Conservation (phyloP, 2,329 filamentous ascomycete genomes). For the Clonostachys sp. region DNA sequence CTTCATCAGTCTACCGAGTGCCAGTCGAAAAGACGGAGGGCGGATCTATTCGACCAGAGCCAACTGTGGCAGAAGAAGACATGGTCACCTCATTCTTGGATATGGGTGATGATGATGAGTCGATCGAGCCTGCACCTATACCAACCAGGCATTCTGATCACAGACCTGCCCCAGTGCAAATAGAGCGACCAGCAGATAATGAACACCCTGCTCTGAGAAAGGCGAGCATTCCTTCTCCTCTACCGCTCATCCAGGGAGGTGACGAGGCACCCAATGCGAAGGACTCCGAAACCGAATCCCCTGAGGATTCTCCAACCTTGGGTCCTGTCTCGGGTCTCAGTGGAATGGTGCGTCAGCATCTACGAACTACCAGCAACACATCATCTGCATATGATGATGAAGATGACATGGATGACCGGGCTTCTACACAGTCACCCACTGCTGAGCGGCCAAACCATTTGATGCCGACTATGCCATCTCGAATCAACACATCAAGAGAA, state of each 20-base stretch:
- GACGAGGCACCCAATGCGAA: constrained; percentile 5
- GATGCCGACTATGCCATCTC: too few relatives aligned
- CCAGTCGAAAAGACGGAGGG: constrained; percentile 22
- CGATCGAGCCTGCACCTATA: constrained; percentile 2
- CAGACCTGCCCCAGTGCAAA: constrained; percentile 25
- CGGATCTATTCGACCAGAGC: constrained; percentile 10
- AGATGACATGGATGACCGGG: not conserved
- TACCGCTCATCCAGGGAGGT: constrained; percentile 26
- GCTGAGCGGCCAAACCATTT: not conserved
- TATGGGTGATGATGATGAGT: constrained; percentile 33
- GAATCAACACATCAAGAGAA: too few relatives aligned
- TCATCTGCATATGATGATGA: constrained; percentile 70
- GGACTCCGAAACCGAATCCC: constrained; percentile 6
- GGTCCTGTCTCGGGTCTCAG: constrained; percentile 67
- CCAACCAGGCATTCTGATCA: constrained; percentile 1
- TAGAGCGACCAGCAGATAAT: constrained; percentile 44
- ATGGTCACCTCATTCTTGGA: constrained; percentile 34
- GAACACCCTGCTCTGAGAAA: constrained; percentile 51
- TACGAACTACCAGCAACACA: constrained; percentile 72
- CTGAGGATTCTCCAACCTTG: constrained; percentile 73
- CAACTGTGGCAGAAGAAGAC: constrained; percentile 23
- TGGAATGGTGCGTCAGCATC: constrained; percentile 77
- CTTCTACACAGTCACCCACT: not conserved
- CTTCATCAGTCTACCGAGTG: constrained; percentile 34
- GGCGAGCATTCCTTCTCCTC: constrained; percentile 35